Evolutionary conservation across 352 stramenopile genomes (phyloP).

Genomic region (Globisporangium ultimum): DNA sequence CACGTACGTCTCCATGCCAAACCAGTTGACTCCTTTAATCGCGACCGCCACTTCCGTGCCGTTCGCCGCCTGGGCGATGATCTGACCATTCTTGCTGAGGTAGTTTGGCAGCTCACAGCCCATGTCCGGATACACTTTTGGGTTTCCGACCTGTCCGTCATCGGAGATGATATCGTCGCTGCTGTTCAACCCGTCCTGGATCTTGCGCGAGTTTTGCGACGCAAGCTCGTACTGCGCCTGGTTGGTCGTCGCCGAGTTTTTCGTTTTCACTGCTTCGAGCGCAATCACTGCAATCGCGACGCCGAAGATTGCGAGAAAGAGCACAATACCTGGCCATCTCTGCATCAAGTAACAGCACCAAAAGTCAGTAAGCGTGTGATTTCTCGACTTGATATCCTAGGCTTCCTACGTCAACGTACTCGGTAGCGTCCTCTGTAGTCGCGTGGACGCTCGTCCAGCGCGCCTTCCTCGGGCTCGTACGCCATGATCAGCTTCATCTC

Average conservation of each 20-base stretch:
- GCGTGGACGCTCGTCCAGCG: no score
- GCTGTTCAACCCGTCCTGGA: slow-evolving; percentile 19
- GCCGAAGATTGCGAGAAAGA: slow-evolving; percentile 9
- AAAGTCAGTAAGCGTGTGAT: neutral
- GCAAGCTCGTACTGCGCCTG: slow-evolving; percentile 4
- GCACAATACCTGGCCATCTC: slow-evolving; percentile 13
- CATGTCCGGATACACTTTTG: slow-evolving; percentile 33
- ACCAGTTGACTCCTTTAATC: slow-evolving; percentile 81
- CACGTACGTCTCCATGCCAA: slow-evolving; percentile 71
- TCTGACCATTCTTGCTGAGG: slow-evolving; percentile 67
- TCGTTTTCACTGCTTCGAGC: slow-evolving; percentile 7
- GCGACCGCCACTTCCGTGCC: slow-evolving; percentile 58
- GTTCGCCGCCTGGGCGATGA: slow-evolving; percentile 58
- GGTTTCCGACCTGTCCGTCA: slow-evolving; percentile 46
- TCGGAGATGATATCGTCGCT: slow-evolving; percentile 38
- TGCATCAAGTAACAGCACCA: neutral
- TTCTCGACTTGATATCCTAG: no score
- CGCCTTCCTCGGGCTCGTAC: no score
- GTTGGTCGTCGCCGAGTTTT: slow-evolving; percentile 4
- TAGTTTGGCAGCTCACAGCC: slow-evolving; percentile 67
- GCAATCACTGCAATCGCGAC: slow-evolving; percentile 17
- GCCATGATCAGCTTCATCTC: no score
- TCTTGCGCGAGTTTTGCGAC: slow-evolving; percentile 13
- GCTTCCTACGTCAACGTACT: slow-evolving; percentile 15
- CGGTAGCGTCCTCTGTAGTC: slow-evolving; percentile 1